Conservation (phyloP, 106 monocot species). For the Triglochin maritima region DNA sequence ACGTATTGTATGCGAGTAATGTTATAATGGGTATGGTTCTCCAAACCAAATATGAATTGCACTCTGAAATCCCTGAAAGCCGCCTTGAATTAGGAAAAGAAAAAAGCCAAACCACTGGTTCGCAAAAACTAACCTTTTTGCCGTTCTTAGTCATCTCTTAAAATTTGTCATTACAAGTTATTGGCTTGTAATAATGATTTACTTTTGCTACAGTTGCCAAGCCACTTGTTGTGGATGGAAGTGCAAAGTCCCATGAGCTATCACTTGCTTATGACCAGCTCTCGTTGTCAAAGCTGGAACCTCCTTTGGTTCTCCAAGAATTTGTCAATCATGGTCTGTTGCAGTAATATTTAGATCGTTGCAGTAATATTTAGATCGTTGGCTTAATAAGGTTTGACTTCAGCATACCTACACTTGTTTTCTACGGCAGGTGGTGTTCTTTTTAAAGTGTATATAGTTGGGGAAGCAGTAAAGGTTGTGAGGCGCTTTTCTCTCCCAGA, state of each 20-base stretch:
- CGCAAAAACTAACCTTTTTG: background rate
- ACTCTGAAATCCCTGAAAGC: too few relatives aligned
- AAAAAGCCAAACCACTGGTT: too few relatives aligned
- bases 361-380: background rate
- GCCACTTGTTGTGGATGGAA: conserved; percentile 64
- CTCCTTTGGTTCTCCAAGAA: conserved; percentile 87
- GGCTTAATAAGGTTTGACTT: background rate
- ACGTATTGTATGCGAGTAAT: too few relatives aligned
- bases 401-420: background rate
- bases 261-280: conserved; percentile 68
- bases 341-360: background rate
- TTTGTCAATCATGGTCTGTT: conserved; percentile 82
- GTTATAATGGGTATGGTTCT: background rate
- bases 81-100: too few relatives aligned
- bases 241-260: conserved; percentile 66
- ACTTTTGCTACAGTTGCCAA: conserved; percentile 57
- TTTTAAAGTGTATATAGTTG: conserved; percentile 85
- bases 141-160: background rate
- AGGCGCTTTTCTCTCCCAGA: conserved; percentile 81
- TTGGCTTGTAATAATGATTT: background rate
- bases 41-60: too few relatives aligned
- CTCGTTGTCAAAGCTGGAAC: conserved; percentile 72
- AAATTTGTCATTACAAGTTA: background rate
- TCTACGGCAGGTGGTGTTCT: conserved; percentile 57
- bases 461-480: conserved; percentile 66